phyloP scores from a whole-genome alignment of 768 basidiomycete species.

The Erythrobasidium yunnanense region DNA sequence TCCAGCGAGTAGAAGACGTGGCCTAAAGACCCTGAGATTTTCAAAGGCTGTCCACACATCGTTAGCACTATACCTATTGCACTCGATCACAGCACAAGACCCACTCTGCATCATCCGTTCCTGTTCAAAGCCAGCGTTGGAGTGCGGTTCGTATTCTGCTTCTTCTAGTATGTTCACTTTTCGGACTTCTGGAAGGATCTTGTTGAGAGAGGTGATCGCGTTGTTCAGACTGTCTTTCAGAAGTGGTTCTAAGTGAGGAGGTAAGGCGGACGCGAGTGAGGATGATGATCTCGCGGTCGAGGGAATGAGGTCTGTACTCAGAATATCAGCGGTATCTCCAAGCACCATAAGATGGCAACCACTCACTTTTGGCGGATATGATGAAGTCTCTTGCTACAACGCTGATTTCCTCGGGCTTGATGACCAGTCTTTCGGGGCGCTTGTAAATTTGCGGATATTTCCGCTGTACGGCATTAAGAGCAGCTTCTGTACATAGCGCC shows the following conservation, averaged over 20 bases:
- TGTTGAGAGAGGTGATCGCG: conserved; percentile 60
- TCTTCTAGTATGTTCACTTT: conserved; percentile 78
- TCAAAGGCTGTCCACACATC: conserved; percentile 60
- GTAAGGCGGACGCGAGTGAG: conserved; percentile 72
- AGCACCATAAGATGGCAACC: background rate
- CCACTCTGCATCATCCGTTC: conserved; percentile 43
- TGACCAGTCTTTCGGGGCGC: conserved; percentile 67
- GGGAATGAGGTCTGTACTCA: conserved; percentile 66
- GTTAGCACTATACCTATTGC: background rate
- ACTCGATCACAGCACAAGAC: conserved; percentile 38
- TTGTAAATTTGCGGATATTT: conserved; percentile 96
- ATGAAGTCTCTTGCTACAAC: conserved; percentile 86
- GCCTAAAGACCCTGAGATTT: conserved; percentile 76
- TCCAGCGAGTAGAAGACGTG: conserved; percentile 73
- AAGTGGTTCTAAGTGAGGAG: conserved; percentile 69
- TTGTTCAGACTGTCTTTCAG: conserved; percentile 58
- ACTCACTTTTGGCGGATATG: conserved; percentile 87
- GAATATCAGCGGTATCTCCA: background rate
- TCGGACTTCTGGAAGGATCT: conserved; percentile 69
- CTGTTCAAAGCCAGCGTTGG: conserved; percentile 37
- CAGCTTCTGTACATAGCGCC: conserved; percentile 95
- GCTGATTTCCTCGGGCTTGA: conserved; percentile 73
- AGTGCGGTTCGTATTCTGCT: conserved; percentile 85
- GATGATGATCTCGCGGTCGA: conserved; percentile 86
- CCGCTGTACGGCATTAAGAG: conserved; percentile 87